Evolutionary conservation across 352 stramenopile genomes (phyloP).

Genomic region (Globisporangium apiculatum): DNA sequence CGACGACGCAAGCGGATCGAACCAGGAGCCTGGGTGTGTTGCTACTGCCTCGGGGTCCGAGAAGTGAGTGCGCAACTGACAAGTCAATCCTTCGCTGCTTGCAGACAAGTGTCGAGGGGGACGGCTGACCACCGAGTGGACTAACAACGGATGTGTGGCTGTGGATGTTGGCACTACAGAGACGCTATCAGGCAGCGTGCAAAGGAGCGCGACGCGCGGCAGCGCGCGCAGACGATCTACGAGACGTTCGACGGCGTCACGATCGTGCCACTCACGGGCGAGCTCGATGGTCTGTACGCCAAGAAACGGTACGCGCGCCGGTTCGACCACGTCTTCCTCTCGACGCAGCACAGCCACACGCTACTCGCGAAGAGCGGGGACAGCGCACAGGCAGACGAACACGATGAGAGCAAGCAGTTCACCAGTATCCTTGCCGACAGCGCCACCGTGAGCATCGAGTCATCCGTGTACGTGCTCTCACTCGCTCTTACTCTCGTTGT

Average conservation of each 20-base stretch:
- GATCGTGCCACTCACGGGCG: conserved; percentile 60
- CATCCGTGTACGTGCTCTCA: conserved; percentile 42
- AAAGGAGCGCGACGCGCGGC: conserved; percentile 25
- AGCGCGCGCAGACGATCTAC: conserved; percentile 31
- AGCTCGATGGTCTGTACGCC: conserved; percentile 44
- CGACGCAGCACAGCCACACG: conserved; percentile 48
- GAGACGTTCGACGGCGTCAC: conserved; percentile 58
- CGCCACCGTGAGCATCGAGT: conserved; percentile 59
- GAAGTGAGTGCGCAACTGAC: conserved; percentile 5
- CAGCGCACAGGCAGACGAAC: neutral
- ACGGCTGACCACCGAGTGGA: too few relatives aligned
- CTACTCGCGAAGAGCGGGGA: conserved; percentile 19
- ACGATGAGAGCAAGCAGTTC: conserved; percentile 19
- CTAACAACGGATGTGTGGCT: too few relatives aligned
- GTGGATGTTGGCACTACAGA: too few relatives aligned
- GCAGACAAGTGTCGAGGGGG: too few relatives aligned
- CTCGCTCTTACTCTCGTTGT: neutral
- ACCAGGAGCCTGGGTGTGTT: neutral
- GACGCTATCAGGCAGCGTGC: neutral
- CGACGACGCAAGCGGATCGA: conserved; percentile 7
- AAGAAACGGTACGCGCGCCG: conserved; percentile 54
- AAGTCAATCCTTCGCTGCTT: too few relatives aligned
- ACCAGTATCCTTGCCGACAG: conserved; percentile 31
- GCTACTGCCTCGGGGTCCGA: neutral
- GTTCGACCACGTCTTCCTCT: conserved; percentile 70